phyloP scores from a whole-genome alignment of 352 stramenopile genomes.

The Discostella stelligera region DNA sequence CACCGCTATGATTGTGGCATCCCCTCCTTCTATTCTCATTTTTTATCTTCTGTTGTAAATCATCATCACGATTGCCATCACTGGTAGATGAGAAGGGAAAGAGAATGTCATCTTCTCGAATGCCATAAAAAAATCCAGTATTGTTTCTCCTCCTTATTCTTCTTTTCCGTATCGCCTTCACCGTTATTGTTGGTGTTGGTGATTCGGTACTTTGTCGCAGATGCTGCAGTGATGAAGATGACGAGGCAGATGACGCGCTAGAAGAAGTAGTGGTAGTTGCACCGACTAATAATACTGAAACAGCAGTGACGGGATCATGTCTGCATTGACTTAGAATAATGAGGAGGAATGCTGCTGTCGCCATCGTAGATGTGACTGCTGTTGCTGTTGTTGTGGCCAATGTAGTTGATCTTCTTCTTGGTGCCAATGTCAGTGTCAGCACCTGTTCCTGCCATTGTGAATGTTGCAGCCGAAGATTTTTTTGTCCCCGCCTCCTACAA shows the following conservation, averaged over 20 bases:
- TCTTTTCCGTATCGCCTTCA: not conserved
- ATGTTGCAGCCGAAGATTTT: too few species aligned
- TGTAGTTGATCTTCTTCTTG: too few species aligned
- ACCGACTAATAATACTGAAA: not conserved
- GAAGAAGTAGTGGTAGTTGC: not conserved
- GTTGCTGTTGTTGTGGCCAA: not conserved
- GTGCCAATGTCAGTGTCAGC: too few species aligned
- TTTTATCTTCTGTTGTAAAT: too few species aligned
- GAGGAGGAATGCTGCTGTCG: not conserved
- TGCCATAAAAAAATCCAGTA: conserved; percentile 46
- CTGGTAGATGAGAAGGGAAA: too few species aligned
- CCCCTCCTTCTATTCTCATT: not conserved
- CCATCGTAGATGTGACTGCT: not conserved
- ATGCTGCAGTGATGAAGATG: not conserved
- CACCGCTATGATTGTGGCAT: too few species aligned
- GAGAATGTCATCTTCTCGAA: conserved; percentile 30
- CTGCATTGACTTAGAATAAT: not conserved
- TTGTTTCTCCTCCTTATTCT: conserved; percentile 30
- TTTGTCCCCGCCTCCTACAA: too few species aligned
- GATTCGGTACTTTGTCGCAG: not conserved
- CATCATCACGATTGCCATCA: too few species aligned
- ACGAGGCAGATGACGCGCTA: not conserved
- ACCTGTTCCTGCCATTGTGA: too few species aligned
- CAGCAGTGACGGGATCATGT: not conserved
- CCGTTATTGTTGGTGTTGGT: not conserved